These are phyloP conservation scores for Dentipellis fragilis DNA, from an alignment of 768 basidiomycete genomes.

Conservation along the genomic window DNA sequence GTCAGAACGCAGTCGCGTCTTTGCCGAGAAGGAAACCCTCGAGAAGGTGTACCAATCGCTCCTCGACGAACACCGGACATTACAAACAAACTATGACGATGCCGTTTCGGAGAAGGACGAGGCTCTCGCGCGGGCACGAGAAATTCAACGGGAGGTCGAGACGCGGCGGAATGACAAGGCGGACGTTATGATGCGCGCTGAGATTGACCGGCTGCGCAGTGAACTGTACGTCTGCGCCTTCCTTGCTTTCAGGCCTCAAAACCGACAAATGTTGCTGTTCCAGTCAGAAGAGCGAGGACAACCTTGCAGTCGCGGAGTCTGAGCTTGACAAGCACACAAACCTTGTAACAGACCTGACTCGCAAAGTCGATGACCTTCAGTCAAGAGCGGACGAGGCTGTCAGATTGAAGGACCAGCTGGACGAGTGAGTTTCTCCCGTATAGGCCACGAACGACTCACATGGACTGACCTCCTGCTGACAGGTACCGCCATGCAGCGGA, in stretches of 20 bases:
- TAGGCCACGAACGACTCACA: background rate
- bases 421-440: slow-evolving; percentile 54
- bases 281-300: slow-evolving; percentile 93
- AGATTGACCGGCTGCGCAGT: slow-evolving; percentile 70
- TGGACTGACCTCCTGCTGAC: background rate
- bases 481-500: slow-evolving; percentile 92
- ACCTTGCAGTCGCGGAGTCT: slow-evolving; percentile 69
- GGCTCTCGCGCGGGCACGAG: slow-evolving; percentile 48
- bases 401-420: slow-evolving; percentile 84
- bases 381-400: slow-evolving; percentile 65
- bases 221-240: slow-evolving; percentile 62
- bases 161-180: slow-evolving; percentile 55
- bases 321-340: slow-evolving; percentile 75
- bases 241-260: slow-evolving; percentile 10
- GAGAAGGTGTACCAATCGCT: slow-evolving; percentile 73
- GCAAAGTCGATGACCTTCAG: slow-evolving; percentile 76
- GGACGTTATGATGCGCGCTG: slow-evolving; percentile 66
- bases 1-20: slow-evolving; percentile 64
- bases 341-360: slow-evolving; percentile 61
- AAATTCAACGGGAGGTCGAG: slow-evolving; percentile 49
- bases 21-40: slow-evolving; percentile 78
- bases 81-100: slow-evolving; percentile 77
- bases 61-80: slow-evolving; percentile 60
- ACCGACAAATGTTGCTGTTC: slow-evolving; percentile 18
- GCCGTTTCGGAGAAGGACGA: slow-evolving; percentile 72